Evolutionary conservation across 1,139 yeast genomes (phyloP), one percentile per base, ranked within the genome.

Genomic region (Protomyces inouyei): DNA sequence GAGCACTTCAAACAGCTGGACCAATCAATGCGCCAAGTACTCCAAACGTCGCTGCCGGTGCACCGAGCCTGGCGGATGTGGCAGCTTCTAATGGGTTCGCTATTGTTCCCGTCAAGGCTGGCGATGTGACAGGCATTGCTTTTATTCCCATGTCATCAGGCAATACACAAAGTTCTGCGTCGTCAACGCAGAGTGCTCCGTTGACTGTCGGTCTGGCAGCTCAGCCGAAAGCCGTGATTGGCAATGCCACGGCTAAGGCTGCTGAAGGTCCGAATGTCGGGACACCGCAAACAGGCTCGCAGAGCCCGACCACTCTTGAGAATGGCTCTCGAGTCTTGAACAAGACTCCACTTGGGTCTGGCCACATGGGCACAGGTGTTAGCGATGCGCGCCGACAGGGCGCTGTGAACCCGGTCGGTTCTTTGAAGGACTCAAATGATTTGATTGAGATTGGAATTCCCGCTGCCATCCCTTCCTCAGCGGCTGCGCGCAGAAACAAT

Each of bases 321-420:
- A 43, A 43, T 10, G 48, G 48, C 8, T 43, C 48, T 10, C 23
- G 48, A 16, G 48, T 43, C 23, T 21, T 59, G 45, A 59, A 59
- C 53, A 59, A 59, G 53, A 59, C 63, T 9, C 63, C 63, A 9
- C 32, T 40, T 2, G 63, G 63, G 12, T 38, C 63, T 9, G 63
- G 63, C 3, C 16, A 28, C 36, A 37, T 59, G 38, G 52, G 43
- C 5, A 5, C 21, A 10, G 63, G 63, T 9, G 46, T 52, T 4
- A 51, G 52, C 10, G 21, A 38, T 18, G 38, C 56, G 12, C 52
- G 53, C 8, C 18, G 54, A 18, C 52, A 55, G 12, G 45, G 57
- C 6, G 63, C 63, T n/a, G 36, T 59, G 37, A 59, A 59, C 18
- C 63, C 63, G 10, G 45, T 23, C 3, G 57, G 63, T 10, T n/a